Base-by-base conservation (phyloP, 108 stramenopile genomes). In the Nitzschia inconspicua region DNA sequence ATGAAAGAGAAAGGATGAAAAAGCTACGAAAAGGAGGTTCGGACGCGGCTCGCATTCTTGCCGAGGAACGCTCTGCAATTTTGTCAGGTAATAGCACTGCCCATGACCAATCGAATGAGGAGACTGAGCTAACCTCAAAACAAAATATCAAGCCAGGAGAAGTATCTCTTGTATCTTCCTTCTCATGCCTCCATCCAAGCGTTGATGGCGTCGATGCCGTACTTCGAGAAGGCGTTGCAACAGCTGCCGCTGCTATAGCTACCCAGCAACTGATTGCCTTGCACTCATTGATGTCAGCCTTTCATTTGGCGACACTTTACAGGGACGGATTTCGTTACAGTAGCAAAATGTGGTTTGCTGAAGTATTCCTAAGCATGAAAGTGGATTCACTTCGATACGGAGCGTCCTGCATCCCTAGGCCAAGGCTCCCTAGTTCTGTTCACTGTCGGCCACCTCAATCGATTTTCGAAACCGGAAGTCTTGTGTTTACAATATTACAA, bases 301-400 rank as follows among this genome's bases (percentile, higher is more conserved):
- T 56, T 66, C 73, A 83, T 50, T 65, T 83, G 49, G 70, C 81
- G 5, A 75, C 79, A 0, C 56, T 86, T 4, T 80, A 78, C 41
- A 61, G 67, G 44, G 73, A 80, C 57, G 81, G 79, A 3, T 65
- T 86, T 42, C 81, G 85, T 1, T 86, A 86, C 30, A 82, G 85
- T 30, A 82, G 70, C 32, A 44, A 70, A 25, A 86, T 86, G 85
- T 80, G 69, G 73, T 60, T 70, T 24, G 68, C 71, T 1, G 85
- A 86, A 28, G 27, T 74, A 1, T 35, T 47, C 7, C 36, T 79
- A 16, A 65, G 65, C 25, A 49, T 70, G 16, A 44, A 43, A 24
- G 24, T 64, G 1, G 79, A 80, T 20, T 41, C 55, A 16, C 69
- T 64, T 6, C 40, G 70, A 11, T 63, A 65, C 27, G 53, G 31